Percentiles rank a stretch among this genome's conserved stretches.
Conservation (phyloP, 2,329 filamentous ascomycete species). For the Coleophoma eucalyptorum region DNA sequence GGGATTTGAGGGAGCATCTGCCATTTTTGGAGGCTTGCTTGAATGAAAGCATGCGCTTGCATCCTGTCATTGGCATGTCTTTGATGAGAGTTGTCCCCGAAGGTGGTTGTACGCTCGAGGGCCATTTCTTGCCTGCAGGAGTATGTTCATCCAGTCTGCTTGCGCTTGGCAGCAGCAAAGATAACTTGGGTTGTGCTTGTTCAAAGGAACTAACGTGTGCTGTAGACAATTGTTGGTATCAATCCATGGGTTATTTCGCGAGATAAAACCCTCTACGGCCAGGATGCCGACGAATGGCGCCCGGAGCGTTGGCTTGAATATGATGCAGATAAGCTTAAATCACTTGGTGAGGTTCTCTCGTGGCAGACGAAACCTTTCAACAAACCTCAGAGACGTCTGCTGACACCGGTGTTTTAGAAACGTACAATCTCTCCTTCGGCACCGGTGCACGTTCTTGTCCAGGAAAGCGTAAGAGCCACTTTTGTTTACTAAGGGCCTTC, state of each 20-base stretch:
- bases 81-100: constrained; percentile 36
- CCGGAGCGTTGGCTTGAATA: constrained; percentile 52
- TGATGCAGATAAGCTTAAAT: constrained; percentile 6
- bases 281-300: constrained; percentile 46
- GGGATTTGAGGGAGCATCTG: constrained; percentile 24
- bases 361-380: background rate
- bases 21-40: constrained; percentile 43
- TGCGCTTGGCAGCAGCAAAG: background rate
- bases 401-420: background rate
- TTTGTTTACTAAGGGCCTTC: background rate
- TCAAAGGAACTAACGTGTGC: background rate
- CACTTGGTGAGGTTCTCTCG: constrained; percentile 1
- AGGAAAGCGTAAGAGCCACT: constrained; percentile 5
- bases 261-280: constrained; percentile 43
- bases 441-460: constrained; percentile 10
- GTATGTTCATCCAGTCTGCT: constrained; percentile 23
- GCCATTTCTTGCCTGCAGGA: constrained; percentile 40
- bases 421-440: constrained; percentile 10
- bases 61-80: constrained; percentile 37
- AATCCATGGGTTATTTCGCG: constrained; percentile 53
- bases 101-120: constrained; percentile 18
- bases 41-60: constrained; percentile 41
- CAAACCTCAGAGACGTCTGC: background rate
- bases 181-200: background rate
- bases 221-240: constrained; percentile 39